Evolutionary conservation across 2,329 filamentous ascomycete genomes (phyloP), one percentile per base, ranked within the genome.

Genomic region (Trichoderma afroharzianum): DNA sequence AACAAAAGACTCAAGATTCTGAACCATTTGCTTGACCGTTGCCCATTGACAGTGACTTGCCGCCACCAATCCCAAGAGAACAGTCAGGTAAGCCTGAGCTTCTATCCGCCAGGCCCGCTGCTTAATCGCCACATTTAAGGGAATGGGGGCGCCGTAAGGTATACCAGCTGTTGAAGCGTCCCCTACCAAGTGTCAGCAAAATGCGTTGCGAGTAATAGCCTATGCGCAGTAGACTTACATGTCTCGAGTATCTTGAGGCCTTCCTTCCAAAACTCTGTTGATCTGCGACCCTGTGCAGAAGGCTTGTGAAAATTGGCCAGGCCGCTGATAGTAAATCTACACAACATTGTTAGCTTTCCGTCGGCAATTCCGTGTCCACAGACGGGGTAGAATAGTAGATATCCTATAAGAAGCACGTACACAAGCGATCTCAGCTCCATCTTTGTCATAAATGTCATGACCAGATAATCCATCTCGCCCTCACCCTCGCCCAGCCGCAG

Each of bases 1-100:
- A 63, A 84, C 79, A 39, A 85, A 82, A 67, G 78, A 80, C 66
- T 86, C 83, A 14, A 92, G 81, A 58, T 86, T 84, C 14, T 85
- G 81, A 21, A 93, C 80, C 70, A 85, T 87, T 71, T 88, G 82
- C 75, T 84, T 86, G 4, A 93, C 92, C 57, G 85, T 85, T 12
- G 85, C 81, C 90, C 92, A 95, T 73, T 93, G 89, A 55, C 90
- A 92, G 63, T 90, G 88, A 55, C 89, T 91, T 59, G 91, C 92
- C 1, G 89, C 86, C 70, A 92, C 85, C 64, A 96, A 87, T 4
- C 91, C 90, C 30, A 91, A 88, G 21, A 95, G 86, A n/a, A 94
- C 85, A 64, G 91, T 87, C 43, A 94, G 84, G 74, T 93, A 92
- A 78, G 89, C 90, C 72, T 89, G 88, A 8, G 93, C 84, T 67